Conservation (phyloP, 2,329 filamentous ascomycete genomes). For the Calonectria naviculata region DNA sequence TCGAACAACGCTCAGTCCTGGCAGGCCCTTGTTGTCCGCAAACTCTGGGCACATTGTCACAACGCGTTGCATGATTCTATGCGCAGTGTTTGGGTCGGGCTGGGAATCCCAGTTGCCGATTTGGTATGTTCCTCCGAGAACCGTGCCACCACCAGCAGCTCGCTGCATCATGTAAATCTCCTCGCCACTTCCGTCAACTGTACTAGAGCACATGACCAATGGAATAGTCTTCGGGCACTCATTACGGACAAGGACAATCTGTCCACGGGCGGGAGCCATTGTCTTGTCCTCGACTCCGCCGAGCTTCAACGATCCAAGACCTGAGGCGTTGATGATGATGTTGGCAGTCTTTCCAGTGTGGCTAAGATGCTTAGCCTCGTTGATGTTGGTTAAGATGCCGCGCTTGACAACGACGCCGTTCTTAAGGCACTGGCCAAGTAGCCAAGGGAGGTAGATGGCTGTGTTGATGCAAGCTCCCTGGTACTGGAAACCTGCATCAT, state of each 20-base stretch:
- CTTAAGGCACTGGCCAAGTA: constrained; percentile 82
- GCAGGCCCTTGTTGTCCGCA: constrained; percentile 73
- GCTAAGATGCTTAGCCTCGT: constrained; percentile 67
- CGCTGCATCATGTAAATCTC: constrained; percentile 85
- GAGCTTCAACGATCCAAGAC: constrained; percentile 78
- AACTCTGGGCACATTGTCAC: constrained; percentile 73
- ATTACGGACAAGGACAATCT: constrained; percentile 89
- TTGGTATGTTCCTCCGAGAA: constrained; percentile 87
- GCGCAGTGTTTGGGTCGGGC: constrained; percentile 80
- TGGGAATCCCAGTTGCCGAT: constrained; percentile 82
- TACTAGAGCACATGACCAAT: constrained; percentile 78
- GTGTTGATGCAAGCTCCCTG: constrained; percentile 94
- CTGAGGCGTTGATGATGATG: constrained; percentile 87
- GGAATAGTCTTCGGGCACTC: constrained; percentile 63
- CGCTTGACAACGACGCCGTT: constrained; percentile 77
- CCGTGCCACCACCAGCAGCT: constrained; percentile 81
- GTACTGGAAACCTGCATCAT: constrained; percentile 80
- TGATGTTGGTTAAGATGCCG: constrained; percentile 74
- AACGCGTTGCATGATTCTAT: constrained; percentile 84
- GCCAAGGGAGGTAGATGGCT: constrained; percentile 86
- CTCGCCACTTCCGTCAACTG: constrained; percentile 79
- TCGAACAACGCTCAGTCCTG: constrained; percentile 80
- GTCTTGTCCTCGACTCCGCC: constrained; percentile 83
- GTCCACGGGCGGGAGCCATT: constrained; percentile 82
- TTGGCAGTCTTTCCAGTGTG: constrained; percentile 70